Evolutionary conservation across 1,284 basidiomycete species (phyloP).

Genomic region (Trametes pubescens): DNA sequence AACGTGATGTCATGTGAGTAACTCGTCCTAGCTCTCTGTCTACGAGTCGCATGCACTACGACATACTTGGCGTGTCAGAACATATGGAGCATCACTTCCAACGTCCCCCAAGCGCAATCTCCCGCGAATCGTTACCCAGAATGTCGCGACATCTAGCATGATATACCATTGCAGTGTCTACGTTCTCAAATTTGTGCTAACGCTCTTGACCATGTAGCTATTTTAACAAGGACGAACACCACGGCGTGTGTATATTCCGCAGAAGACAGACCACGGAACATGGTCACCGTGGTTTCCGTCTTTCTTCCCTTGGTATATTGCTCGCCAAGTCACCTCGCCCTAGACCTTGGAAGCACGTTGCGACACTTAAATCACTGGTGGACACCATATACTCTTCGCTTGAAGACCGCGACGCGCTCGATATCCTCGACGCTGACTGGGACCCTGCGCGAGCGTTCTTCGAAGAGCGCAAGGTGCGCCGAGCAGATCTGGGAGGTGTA

Average conservation of each 20-base stretch:
- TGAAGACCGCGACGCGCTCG: conserved; percentile 55
- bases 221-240: conserved; percentile 72
- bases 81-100: too few relatives aligned
- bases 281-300: conserved; percentile 79
- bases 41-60: background rate
- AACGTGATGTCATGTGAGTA: conserved; percentile 77
- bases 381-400: conserved; percentile 60
- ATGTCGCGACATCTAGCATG: too few relatives aligned
- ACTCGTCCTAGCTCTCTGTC: too few relatives aligned
- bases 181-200: background rate
- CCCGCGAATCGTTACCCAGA: too few relatives aligned
- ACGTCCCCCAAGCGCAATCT: too few relatives aligned
- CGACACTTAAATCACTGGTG: conserved; percentile 66
- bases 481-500: conserved; percentile 56
- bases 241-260: conserved; percentile 76
- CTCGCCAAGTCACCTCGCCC: conserved; percentile 68
- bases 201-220: conserved; percentile 54
- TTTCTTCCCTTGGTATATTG: conserved; percentile 80
- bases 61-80: background rate
- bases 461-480: conserved; percentile 61
- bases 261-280: conserved; percentile 69
- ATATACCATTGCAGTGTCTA: too few relatives aligned
- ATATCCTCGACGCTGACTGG: conserved; percentile 68
- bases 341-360: conserved; percentile 75
- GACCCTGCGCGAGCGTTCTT: conserved; percentile 69